Evolutionary conservation across 441 rosid genomes (phyloP), one percentile per base, ranked within the genome.

Genomic region (Hura crepitans): DNA sequence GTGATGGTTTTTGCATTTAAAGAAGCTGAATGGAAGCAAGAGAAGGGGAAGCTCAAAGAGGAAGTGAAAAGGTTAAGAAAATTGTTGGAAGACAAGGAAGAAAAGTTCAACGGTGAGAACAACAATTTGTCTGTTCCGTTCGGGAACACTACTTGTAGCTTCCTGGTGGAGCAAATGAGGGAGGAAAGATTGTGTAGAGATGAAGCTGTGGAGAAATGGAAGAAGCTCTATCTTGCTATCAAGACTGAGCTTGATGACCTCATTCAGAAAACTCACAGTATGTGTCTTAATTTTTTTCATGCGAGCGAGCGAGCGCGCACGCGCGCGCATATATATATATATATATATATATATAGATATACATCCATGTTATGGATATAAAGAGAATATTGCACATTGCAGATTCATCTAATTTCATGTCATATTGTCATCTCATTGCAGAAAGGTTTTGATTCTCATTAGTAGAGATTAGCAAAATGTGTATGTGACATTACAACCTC

Each of bases 221-320:
- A 92, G 80, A 88, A 80, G 23, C 89, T 92, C 25, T 92, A 89
- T 62, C 91, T 86, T 39, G 84, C 94, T 71, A 89, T 92, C 75
- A 92, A 87, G 84, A 80, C 75, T 20, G 94, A 92, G 92, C 91
- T 92, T 72, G 96, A 92, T 74, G 80, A 88, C 73, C 92, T 92
- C 72, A 83, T 92, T 54, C 89, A 83, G 70, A 84, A 70, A 65
- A 81, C 96, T 74, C 83, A 80, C 55, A 82, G 79, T 78, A 77
- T 8, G 78, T 78, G 23, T 33, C 45, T 39, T 10, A 7, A 1
- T 8, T 8, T 35, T 35, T 35, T 35, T 8, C 7, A 35, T n/a
- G n/a, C n/a, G n/a, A n/a, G n/a, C 39, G 39, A 9, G 20, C n/a
- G 6, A 17, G 2, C 17, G 10, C 28, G 39, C 30, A 53, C 54